These are phyloP conservation scores for Pythium rhizo-oryzae DNA, from an alignment of 352 stramenopile genomes.

Conservation along the genomic window DNA sequence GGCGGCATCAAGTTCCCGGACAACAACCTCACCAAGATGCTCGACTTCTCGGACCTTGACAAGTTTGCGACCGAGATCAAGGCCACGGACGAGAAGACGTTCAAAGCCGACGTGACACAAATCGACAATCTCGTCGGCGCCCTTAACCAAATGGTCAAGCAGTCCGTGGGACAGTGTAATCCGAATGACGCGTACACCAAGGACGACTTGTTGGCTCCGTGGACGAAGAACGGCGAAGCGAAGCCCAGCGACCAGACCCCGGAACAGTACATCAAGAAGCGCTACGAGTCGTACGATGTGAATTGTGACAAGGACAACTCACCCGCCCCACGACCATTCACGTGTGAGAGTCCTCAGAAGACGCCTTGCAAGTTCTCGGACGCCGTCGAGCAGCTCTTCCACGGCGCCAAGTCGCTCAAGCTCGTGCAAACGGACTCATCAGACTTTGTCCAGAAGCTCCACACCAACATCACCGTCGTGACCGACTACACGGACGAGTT, in stretches of 20 bases:
- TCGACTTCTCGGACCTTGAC: constrained; percentile 51
- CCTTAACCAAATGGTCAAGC: constrained; percentile 27
- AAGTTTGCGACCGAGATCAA: constrained; percentile 34
- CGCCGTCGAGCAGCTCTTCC: constrained; percentile 24
- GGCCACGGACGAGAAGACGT: constrained; percentile 27
- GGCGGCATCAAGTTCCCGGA: constrained; percentile 58
- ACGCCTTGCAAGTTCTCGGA: constrained; percentile 22
- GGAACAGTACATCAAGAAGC: constrained; percentile 23
- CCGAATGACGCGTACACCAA: constrained; percentile 32
- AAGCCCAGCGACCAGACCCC: neutral
- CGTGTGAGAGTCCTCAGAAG: neutral
- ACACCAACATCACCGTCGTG: constrained; percentile 38
- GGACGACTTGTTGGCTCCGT: constrained; percentile 41
- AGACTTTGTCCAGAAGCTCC: constrained; percentile 37
- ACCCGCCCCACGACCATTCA: neutral
- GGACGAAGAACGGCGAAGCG: constrained; percentile 29
- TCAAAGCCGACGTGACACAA: constrained; percentile 29
- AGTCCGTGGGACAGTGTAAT: constrained; percentile 15
- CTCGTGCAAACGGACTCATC: constrained; percentile 28
- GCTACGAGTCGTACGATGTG: constrained; percentile 16
- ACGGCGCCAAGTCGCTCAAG: constrained; percentile 14
- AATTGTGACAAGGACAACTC: neutral
- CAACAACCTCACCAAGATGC: constrained; percentile 24
- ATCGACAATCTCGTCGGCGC: constrained; percentile 17
- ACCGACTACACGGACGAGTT: constrained; percentile 39